Evolutionary conservation across 305 asterid genomes (phyloP).

Genomic region (Solanum hybrid): DNA sequence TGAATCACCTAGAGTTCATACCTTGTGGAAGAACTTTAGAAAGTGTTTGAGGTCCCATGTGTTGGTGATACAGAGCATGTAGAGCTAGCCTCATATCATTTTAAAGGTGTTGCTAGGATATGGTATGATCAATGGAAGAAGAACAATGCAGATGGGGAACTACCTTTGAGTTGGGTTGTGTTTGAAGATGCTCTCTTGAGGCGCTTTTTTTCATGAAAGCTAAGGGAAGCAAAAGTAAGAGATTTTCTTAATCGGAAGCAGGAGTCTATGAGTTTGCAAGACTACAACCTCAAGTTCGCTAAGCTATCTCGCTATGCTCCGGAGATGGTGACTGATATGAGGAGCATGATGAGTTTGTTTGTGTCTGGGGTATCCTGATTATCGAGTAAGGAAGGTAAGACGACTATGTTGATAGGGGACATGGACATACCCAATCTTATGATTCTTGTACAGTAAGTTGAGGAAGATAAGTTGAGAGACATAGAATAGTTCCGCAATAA

Average conservation of each 20-base stretch:
- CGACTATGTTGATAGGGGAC: neutral
- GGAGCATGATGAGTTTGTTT: neutral
- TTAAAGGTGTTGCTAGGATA: neutral
- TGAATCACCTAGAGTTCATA: neutral
- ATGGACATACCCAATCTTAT: neutral
- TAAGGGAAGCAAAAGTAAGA: neutral
- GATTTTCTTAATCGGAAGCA: neutral
- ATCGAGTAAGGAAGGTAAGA: neutral
- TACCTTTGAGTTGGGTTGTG: neutral
- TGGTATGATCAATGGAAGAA: neutral
- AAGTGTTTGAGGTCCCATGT: neutral
- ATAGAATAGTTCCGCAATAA: neutral
- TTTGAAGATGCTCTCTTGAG: no score
- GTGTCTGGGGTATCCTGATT: neutral
- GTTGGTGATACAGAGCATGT: neutral
- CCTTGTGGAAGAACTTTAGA: neutral
- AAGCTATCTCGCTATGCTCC: neutral
- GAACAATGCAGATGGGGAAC: neutral
- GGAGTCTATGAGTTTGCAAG: neutral
- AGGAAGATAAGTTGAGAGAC: neutral
- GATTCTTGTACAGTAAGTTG: neutral
- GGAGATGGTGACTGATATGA: no score
- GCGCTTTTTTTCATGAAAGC: neutral
- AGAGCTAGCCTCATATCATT: neutral
- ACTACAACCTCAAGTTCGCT: neutral